These are phyloP conservation scores for Naegleria fowleri DNA, from an alignment of 208 protist species.

Conservation along the genomic window DNA sequence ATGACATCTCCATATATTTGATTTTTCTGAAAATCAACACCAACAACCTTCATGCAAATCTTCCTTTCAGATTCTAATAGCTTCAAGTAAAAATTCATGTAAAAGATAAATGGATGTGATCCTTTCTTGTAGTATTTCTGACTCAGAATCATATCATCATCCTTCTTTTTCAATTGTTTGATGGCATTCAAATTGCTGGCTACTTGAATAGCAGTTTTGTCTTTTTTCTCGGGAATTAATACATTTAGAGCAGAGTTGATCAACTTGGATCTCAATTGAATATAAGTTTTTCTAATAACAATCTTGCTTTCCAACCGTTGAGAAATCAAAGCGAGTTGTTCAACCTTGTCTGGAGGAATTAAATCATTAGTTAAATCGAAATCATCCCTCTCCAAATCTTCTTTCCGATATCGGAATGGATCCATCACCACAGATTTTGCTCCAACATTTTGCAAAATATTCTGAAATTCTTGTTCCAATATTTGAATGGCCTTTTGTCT, in stretches of 20 bases:
- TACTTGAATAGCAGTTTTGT: neutral
- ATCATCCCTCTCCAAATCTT: neutral
- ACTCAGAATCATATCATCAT: neutral
- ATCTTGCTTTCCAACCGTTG: neutral
- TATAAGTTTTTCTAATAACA: neutral
- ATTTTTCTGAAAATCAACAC: neutral
- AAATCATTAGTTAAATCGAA: constrained; percentile 1
- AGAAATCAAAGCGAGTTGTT: neutral
- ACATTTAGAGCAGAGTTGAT: neutral
- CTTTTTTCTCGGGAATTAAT: neutral
- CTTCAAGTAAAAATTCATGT: constrained; percentile 21
- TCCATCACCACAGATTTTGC: neutral
- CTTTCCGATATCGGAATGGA: neutral
- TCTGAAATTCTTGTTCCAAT: neutral
- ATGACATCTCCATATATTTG: neutral
- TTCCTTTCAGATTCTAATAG: neutral
- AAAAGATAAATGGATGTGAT: neutral
- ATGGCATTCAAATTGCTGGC: neutral
- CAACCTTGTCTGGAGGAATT: neutral
- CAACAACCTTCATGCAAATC: neutral
- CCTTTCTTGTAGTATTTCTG: neutral
- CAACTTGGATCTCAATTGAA: neutral
- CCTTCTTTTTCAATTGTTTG: neutral
- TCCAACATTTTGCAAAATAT: neutral
- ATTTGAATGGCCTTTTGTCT: neutral